Conservation (phyloP, 1,284 basidiomycete species). For the Ustilago nuda region DNA sequence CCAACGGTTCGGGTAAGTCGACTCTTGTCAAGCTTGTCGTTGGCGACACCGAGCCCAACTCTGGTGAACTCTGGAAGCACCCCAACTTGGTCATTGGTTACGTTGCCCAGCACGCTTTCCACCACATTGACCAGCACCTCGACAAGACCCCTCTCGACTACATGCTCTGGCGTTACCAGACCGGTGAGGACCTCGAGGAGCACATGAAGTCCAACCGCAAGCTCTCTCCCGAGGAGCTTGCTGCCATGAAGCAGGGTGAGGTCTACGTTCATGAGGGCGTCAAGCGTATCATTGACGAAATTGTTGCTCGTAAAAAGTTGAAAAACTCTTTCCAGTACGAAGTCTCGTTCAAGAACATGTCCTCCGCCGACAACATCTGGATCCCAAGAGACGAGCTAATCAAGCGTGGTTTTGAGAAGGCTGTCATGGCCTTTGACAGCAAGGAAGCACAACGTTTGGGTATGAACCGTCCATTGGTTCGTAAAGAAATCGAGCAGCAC, state of each 20-base stretch:
- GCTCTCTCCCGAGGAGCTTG: conserved; percentile 63
- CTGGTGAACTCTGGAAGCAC: conserved; percentile 69
- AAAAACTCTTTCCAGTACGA: conserved; percentile 70
- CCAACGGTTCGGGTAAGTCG: conserved; percentile 69
- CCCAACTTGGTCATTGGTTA: conserved; percentile 70
- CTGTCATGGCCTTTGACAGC: conserved; percentile 65
- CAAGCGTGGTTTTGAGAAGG: conserved; percentile 67
- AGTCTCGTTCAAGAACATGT: conserved; percentile 69
- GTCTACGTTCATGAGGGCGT: conserved; percentile 67
- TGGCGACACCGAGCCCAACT: conserved; percentile 68
- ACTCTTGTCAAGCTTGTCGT: conserved; percentile 69
- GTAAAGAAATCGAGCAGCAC: conserved; percentile 69
- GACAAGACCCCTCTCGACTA: conserved; percentile 70
- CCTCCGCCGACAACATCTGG: conserved; percentile 69
- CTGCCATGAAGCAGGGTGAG: conserved; percentile 67
- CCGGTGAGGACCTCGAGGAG: conserved; percentile 69
- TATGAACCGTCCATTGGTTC: conserved; percentile 68
- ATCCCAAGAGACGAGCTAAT: conserved; percentile 66
- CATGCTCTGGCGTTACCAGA: conserved; percentile 70
- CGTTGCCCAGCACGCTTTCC: conserved; percentile 70
- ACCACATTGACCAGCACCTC: conserved; percentile 70
- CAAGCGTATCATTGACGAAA: conserved; percentile 68
- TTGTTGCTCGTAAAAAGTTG: conserved; percentile 68
- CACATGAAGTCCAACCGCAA: conserved; percentile 65
- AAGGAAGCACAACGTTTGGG: conserved; percentile 67